A percentile compares a stretch with the other conserved stretches of the same genome.
Conservation (phyloP, 805 yeast genomes). For the Wickerhamomyces ciferrii region DNA sequence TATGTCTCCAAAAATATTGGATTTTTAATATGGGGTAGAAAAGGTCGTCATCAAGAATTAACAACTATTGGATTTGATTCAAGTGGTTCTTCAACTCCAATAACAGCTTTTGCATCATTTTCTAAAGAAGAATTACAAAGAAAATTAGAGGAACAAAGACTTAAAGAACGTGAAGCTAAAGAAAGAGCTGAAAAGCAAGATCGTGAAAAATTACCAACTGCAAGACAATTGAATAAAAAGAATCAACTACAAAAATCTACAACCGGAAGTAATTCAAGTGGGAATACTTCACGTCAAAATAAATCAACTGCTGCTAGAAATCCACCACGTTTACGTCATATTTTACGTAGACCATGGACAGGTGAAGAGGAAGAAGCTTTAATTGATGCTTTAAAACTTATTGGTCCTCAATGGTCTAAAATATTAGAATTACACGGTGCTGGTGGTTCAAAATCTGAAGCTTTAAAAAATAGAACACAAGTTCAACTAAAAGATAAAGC, state of each 20-base stretch:
- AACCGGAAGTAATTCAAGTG: constrained; percentile 1
- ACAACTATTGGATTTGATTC: constrained; percentile 4
- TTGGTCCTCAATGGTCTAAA: constrained; percentile 93
- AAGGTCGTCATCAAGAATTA: constrained; percentile 25
- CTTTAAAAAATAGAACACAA: constrained; percentile 80
- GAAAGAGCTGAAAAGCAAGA: constrained; percentile 10
- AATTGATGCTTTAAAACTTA: constrained; percentile 65
- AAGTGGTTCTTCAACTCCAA: neutral
- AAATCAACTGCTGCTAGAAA: constrained; percentile 13
- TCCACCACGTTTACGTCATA: constrained; percentile 12
- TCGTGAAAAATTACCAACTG: neutral
- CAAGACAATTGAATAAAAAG: constrained; percentile 4
- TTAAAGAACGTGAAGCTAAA: constrained; percentile 10
- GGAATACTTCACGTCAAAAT: constrained; percentile 6
- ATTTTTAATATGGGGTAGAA: constrained; percentile 64
- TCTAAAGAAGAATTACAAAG: constrained; percentile 17
- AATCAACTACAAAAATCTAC: constrained; percentile 3
- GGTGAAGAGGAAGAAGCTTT: constrained; percentile 84
- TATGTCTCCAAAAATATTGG: constrained; percentile 75
- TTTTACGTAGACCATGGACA: constrained; percentile 74
- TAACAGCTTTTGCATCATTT: constrained; percentile 4
- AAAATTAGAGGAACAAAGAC: constrained; percentile 10
- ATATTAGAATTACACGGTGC: constrained; percentile 90
- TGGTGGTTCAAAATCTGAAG: constrained; percentile 83
- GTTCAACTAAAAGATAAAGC: constrained; percentile 96